phyloP scores from a whole-genome alignment of 2,329 filamentous ascomycete genomes.

The Aspergillus spinulosporus region DNA sequence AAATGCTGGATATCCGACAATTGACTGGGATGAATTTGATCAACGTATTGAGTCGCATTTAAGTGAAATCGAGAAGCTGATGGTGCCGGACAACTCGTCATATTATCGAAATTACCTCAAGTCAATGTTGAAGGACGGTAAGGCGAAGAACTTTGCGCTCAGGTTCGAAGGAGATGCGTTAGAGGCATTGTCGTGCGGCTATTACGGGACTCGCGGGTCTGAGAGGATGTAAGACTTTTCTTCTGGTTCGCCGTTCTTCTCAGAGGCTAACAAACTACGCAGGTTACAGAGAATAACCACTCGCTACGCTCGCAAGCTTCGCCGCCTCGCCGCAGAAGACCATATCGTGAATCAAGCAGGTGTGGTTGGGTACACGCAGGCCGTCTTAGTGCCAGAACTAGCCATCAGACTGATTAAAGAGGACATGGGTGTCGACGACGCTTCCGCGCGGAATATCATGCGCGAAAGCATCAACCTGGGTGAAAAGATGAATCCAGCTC shows the following conservation, averaged over 20 bases:
- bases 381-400: conserved; percentile 74
- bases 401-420: conserved; percentile 59
- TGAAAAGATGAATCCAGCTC: conserved; percentile 66
- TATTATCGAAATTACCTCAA: conserved; percentile 62
- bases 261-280: conserved; percentile 10
- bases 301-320: conserved; percentile 60
- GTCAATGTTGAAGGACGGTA: conserved; percentile 57
- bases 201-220: conserved; percentile 77
- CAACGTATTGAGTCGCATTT: conserved; percentile 60
- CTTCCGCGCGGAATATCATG: conserved; percentile 57
- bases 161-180: conserved; percentile 47
- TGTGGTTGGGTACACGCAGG: conserved; percentile 68
- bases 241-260: conserved; percentile 5
- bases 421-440: conserved; percentile 54
- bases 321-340: conserved; percentile 64
- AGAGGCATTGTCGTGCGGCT: conserved; percentile 68
- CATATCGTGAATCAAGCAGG: conserved; percentile 66
- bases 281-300: conserved; percentile 61
- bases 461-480: conserved; percentile 68
- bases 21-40: conserved; percentile 67
- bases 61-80: conserved; percentile 56
- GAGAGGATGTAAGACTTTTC: conserved; percentile 62
- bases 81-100: conserved; percentile 55
- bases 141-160: conserved; percentile 61
- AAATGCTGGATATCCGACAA: conserved; percentile 64